A percentile compares a stretch with the other conserved stretches of the same genome.
Conservation (phyloP, 352 stramenopile genomes). For the Phytophthora cryptogea region DNA sequence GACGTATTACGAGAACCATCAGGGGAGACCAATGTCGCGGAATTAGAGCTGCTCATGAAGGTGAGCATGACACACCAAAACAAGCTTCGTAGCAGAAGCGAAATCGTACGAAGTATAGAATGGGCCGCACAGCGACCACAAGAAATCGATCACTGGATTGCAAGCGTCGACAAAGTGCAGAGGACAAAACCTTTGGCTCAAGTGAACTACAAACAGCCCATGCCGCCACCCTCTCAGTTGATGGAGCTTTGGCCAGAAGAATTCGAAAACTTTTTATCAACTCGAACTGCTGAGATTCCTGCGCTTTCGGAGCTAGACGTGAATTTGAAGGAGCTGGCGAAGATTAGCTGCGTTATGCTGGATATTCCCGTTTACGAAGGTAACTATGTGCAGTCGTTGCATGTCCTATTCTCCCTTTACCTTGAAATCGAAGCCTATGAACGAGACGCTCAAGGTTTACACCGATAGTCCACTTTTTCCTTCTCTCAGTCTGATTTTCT, state of each 20-base stretch:
- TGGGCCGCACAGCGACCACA: conserved; percentile 81
- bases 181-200: conserved; percentile 71
- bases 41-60: conserved; percentile 92
- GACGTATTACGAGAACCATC: conserved; percentile 88
- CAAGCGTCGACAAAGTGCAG: conserved; percentile 91
- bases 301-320: conserved; percentile 75
- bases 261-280: conserved; percentile 70
- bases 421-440: conserved; percentile 72
- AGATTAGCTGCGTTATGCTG: conserved; percentile 88
- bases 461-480: conserved; percentile 28
- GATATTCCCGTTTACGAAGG: conserved; percentile 92
- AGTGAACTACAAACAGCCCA: conserved; percentile 87
- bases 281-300: conserved; percentile 24
- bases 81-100: conserved; percentile 43
- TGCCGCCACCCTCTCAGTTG: conserved; percentile 85
- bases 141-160: conserved; percentile 93
- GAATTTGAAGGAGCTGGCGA: conserved; percentile 80
- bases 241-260: conserved; percentile 93
- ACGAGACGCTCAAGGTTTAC: conserved; percentile 39
- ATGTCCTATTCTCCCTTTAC: conserved; percentile 93
- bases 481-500: conserved; percentile 14
- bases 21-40: conserved; percentile 84
- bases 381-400: conserved; percentile 87
- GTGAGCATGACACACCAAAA: conserved; percentile 60
- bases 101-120: conserved; percentile 88